Evolutionary conservation across 1,139 yeast genomes (phyloP).

Genomic region (Meyerozyma carpophila): DNA sequence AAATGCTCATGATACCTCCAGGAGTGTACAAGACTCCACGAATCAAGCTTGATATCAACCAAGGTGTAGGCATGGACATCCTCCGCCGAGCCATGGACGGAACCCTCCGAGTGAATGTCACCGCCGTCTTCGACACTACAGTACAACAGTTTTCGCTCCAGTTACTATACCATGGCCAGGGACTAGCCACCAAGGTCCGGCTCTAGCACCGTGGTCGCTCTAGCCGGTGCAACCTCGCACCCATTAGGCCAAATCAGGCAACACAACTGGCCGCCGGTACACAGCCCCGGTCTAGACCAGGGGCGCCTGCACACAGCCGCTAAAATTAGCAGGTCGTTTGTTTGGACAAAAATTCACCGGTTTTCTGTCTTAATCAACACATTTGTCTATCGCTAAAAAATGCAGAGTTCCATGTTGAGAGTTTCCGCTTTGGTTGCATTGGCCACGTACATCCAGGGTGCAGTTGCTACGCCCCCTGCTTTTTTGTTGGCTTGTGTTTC

Average conservation of each 20-base stretch:
- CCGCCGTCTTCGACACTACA: slow-evolving; percentile 33
- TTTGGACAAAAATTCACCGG: slow-evolving; percentile 1
- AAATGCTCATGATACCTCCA: slow-evolving; percentile 37
- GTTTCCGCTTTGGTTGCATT: slow-evolving; percentile 46
- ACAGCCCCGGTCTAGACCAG: slow-evolving; percentile 1
- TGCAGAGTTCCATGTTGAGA: slow-evolving; percentile 16
- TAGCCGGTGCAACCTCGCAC: not conserved
- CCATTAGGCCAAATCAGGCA: not conserved
- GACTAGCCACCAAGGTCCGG: slow-evolving; percentile 34
- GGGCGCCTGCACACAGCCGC: not conserved
- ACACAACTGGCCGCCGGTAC: not conserved
- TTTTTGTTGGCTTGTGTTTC: slow-evolving; percentile 86
- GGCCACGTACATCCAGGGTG: slow-evolving; percentile 44
- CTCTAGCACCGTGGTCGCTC: no score
- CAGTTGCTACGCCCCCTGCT: slow-evolving; percentile 78
- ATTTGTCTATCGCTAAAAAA: not conserved
- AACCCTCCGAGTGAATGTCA: slow-evolving; percentile 39
- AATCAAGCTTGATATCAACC: slow-evolving; percentile 42
- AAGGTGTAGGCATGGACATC: slow-evolving; percentile 45
- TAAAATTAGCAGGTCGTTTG: slow-evolving; percentile 1
- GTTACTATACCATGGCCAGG: slow-evolving; percentile 40
- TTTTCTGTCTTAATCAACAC: not conserved
- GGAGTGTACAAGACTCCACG: slow-evolving; percentile 46
- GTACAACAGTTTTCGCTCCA: slow-evolving; percentile 34
- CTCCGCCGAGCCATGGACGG: slow-evolving; percentile 47